Evolutionary conservation across 441 rosid genomes (phyloP).

Genomic region (Populus hybrid): DNA sequence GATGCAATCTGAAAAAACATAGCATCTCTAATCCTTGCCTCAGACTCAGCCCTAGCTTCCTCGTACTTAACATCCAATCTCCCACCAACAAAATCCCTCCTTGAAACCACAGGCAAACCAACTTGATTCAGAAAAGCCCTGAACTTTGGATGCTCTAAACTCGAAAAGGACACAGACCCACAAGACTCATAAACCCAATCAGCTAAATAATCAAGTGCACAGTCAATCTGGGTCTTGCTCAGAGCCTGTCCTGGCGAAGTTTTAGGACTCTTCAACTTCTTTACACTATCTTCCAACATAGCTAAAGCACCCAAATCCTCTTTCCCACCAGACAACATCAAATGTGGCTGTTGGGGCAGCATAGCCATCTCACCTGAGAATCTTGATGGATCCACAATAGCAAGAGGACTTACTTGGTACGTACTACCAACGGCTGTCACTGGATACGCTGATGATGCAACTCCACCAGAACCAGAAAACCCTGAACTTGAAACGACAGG

Average conservation of each 20-base stretch:
- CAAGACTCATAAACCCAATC: conserved; percentile 95
- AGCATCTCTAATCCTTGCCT: conserved; percentile 79
- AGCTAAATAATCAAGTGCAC: conserved; percentile 69
- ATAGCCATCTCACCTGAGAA: conserved; percentile 49
- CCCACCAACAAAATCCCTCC: conserved; percentile 64
- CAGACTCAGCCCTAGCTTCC: conserved; percentile 71
- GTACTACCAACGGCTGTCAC: conserved; percentile 29
- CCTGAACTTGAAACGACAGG: conserved; percentile 35
- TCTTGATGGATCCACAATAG: conserved; percentile 69
- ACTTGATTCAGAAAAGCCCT: conserved; percentile 76
- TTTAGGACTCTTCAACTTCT: conserved; percentile 87
- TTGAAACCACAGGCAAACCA: conserved; percentile 76
- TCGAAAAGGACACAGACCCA: conserved; percentile 83
- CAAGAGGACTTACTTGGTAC: conserved; percentile 37
- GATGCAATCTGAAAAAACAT: conserved; percentile 43
- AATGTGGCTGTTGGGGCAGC: conserved; percentile 52
- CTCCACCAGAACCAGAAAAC: conserved; percentile 16
- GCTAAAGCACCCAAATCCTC: conserved; percentile 67
- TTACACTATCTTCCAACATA: conserved; percentile 91
- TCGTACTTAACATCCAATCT: conserved; percentile 76
- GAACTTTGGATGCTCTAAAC: conserved; percentile 96
- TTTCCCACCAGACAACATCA: conserved; percentile 36
- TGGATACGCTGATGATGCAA: conserved; percentile 33
- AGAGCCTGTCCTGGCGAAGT: conserved; percentile 69
- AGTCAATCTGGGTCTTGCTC: conserved; percentile 74